Evolutionary conservation across 768 basidiomycete genomes (phyloP).

Genomic region (Tephrocybe sp.): DNA sequence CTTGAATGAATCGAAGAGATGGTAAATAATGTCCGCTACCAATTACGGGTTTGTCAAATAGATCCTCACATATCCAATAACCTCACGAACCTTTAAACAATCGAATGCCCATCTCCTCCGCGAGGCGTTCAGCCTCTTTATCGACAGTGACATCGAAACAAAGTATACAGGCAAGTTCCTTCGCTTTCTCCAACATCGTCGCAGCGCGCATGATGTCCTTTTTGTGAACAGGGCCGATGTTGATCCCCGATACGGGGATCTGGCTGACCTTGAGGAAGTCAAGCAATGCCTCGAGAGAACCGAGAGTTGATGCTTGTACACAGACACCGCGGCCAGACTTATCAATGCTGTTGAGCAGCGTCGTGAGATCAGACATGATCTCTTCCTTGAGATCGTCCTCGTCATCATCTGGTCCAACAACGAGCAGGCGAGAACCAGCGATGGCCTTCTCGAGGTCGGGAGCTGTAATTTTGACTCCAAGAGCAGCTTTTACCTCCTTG

Average conservation of each 20-base stretch:
- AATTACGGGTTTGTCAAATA: constrained; percentile 1
- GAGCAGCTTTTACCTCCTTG: constrained; percentile 94
- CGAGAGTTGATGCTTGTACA: constrained; percentile 96
- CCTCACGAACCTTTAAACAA: constrained; percentile 80
- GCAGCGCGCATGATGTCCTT: constrained; percentile 91
- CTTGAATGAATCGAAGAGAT: constrained; percentile 94
- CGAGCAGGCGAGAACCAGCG: constrained; percentile 91
- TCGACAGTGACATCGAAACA: constrained; percentile 97
- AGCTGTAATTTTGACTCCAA: constrained; percentile 94
- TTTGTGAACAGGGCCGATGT: constrained; percentile 96
- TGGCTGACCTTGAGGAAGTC: constrained; percentile 95
- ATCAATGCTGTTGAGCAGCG: constrained; percentile 86
- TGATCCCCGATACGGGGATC: constrained; percentile 96
- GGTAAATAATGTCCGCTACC: constrained; percentile 98
- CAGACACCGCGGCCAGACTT: constrained; percentile 96
- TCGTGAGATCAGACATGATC: constrained; percentile 94
- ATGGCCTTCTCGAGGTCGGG: constrained; percentile 98
- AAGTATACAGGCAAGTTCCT: constrained; percentile 92
- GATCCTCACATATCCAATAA: not conserved
- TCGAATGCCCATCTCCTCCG: constrained; percentile 91
- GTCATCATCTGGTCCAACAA: constrained; percentile 93
- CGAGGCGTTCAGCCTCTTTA: constrained; percentile 88
- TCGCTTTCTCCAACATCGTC: constrained; percentile 94
- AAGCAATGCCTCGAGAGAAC: constrained; percentile 93
- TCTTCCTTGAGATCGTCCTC: constrained; percentile 94